A percentile compares a stretch with the other conserved stretches of the same genome.
Evolutionary conservation across 2,329 filamentous ascomycete species (phyloP).

Genomic region (Aspergillus thermomutatus): DNA sequence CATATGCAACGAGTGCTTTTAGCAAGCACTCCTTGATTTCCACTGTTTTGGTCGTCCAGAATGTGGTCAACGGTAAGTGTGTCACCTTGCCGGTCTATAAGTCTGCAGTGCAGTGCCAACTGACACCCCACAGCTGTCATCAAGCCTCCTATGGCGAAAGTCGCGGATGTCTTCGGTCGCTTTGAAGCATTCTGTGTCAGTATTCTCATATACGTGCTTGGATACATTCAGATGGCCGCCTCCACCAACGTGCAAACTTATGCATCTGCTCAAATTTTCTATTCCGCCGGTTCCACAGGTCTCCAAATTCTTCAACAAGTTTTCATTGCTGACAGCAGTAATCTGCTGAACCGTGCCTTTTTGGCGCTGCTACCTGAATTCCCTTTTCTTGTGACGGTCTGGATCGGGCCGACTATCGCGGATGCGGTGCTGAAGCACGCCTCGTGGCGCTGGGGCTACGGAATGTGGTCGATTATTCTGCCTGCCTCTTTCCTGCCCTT

Average conservation of each 20-base stretch:
- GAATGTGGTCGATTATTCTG: slow-evolving; percentile 62
- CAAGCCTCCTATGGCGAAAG: slow-evolving; percentile 64
- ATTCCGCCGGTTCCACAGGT: slow-evolving; percentile 60
- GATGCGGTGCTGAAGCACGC: slow-evolving; percentile 51
- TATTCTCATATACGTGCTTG: slow-evolving; percentile 50
- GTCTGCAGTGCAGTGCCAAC: background rate
- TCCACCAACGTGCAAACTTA: slow-evolving; percentile 57
- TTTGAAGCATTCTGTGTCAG: slow-evolving; percentile 60
- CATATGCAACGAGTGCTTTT: slow-evolving; percentile 66
- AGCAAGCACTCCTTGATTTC: slow-evolving; percentile 62
- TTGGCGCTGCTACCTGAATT: slow-evolving; percentile 61
- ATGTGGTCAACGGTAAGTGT: slow-evolving; percentile 57
- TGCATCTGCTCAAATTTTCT: slow-evolving; percentile 59
- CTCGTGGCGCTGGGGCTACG: slow-evolving; percentile 67
- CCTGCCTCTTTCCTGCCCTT: slow-evolving; percentile 62
- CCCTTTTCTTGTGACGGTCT: slow-evolving; percentile 65
- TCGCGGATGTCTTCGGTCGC: slow-evolving; percentile 65
- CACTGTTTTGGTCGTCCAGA: slow-evolving; percentile 62
- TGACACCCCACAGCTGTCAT: slow-evolving; percentile 50
- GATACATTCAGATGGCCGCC: slow-evolving; percentile 64
- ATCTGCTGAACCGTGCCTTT: slow-evolving; percentile 61
- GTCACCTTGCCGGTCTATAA: slow-evolving; percentile 24
- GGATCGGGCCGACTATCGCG: slow-evolving; percentile 58
- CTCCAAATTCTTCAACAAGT: slow-evolving; percentile 61
- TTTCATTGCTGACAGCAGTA: slow-evolving; percentile 66